These are phyloP conservation scores for Sporothrix humicola DNA, from an alignment of 2,329 filamentous ascomycete species.

Conservation along the genomic window DNA sequence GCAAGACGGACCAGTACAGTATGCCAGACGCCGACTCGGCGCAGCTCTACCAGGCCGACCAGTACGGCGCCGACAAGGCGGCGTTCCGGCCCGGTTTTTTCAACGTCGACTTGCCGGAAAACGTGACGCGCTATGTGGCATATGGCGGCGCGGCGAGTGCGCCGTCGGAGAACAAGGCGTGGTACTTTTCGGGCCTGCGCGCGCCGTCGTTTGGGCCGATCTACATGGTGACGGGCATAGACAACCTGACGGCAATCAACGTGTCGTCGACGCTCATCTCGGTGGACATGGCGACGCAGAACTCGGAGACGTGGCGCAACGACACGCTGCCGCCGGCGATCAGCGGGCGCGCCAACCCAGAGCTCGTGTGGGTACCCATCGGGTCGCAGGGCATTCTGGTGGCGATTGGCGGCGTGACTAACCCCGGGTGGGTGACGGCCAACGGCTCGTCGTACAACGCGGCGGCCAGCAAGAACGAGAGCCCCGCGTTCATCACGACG, in stretches of 20 bases:
- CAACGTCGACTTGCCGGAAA: constrained; percentile 48
- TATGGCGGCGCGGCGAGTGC: constrained; percentile 68
- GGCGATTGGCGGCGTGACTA: constrained; percentile 74
- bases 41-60: constrained; percentile 58
- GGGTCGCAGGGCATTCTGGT: constrained; percentile 77
- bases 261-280: constrained; percentile 64
- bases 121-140: constrained; percentile 65
- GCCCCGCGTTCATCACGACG: constrained; percentile 71
- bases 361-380: constrained; percentile 78
- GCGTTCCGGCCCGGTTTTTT: constrained; percentile 54
- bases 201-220: constrained; percentile 58
- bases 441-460: constrained; percentile 43
- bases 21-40: constrained; percentile 52
- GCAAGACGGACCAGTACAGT: constrained; percentile 45
- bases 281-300: constrained; percentile 62
- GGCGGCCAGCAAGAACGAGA: constrained; percentile 59
- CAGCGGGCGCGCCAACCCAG: constrained; percentile 64
- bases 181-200: constrained; percentile 71
- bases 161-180: constrained; percentile 73
- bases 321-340: constrained; percentile 56
- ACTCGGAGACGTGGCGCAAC: constrained; percentile 62
- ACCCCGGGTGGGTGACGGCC: constrained; percentile 56
- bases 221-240: constrained; percentile 45
- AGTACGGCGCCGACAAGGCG: constrained; percentile 55
- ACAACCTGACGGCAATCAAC: constrained; percentile 49